phyloP scores from a whole-genome alignment of 2,329 filamentous ascomycete genomes.

The Nemania bipapillata region DNA sequence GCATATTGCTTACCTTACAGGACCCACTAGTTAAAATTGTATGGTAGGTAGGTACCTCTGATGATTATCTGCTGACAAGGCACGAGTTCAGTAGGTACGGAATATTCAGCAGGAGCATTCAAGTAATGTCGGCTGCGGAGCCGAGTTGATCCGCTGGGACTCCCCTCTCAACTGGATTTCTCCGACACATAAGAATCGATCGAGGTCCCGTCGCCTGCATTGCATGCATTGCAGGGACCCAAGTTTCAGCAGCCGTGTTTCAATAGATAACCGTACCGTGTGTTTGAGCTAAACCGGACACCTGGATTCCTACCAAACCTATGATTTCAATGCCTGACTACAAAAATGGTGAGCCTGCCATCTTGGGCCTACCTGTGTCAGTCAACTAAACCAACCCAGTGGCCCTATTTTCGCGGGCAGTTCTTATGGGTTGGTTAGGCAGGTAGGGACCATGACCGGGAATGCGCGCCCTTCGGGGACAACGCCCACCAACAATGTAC shows the following conservation, averaged over 20 bases:
- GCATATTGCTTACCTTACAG: too few species aligned
- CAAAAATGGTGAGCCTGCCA: not conserved
- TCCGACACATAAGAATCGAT: conserved; percentile 8
- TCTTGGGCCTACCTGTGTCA: not conserved
- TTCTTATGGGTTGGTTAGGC: not conserved
- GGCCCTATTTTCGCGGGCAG: not conserved
- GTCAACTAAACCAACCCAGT: not conserved
- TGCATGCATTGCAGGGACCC: conserved; percentile 20
- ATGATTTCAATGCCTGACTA: not conserved
- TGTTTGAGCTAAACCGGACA: conserved; percentile 25
- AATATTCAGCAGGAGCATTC: too few species aligned
- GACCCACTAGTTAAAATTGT: not conserved
- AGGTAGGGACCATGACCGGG: not conserved
- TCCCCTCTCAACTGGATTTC: not conserved
- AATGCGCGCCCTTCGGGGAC: not conserved
- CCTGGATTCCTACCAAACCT: conserved; percentile 16
- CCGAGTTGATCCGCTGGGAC: conserved; percentile 31
- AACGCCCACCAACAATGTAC: not conserved
- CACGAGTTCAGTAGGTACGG: not conserved
- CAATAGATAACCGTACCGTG: not conserved
- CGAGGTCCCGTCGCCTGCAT: conserved; percentile 16
- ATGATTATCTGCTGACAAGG: not conserved
- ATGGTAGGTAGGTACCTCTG: not conserved
- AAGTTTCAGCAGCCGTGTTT: conserved; percentile 25
- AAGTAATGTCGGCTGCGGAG: conserved; percentile 15